Evolutionary conservation across 1,284 basidiomycete genomes (phyloP).

Genomic region (Cystobasidium slooffiae): DNA sequence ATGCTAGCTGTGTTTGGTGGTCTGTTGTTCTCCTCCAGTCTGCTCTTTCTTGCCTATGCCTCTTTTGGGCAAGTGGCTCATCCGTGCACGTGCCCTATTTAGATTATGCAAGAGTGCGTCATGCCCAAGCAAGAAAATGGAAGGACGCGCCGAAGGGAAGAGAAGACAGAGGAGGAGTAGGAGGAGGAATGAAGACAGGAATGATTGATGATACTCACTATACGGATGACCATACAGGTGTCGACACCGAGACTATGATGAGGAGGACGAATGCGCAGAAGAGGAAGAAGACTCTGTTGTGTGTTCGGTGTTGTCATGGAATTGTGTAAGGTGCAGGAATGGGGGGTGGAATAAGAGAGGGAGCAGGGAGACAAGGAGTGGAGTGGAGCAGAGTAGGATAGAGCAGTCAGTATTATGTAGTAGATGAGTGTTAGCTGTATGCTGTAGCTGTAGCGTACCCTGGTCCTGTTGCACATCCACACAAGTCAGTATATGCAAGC

Average conservation of each 20-base stretch:
- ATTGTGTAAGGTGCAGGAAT: not conserved
- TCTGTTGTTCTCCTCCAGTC: not conserved
- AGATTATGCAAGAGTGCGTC: no score
- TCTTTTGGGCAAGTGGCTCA: no score
- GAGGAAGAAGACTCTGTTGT: slow-evolving; percentile 42
- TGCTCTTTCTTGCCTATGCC: no score
- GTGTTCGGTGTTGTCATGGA: not conserved
- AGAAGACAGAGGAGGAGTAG: no score
- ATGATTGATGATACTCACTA: not conserved
- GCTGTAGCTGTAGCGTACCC: slow-evolving; percentile 1
- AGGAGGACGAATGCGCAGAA: slow-evolving; percentile 35
- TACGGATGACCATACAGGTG: not conserved
- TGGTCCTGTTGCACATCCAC: not conserved
- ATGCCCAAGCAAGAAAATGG: no score
- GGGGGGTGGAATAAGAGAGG: not conserved
- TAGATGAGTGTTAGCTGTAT: not conserved
- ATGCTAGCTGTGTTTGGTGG: not conserved
- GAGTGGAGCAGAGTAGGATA: not conserved
- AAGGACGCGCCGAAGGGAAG: no score
- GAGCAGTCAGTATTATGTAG: not conserved
- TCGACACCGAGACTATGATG: not conserved
- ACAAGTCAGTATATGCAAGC: not conserved
- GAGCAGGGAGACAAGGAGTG: not conserved
- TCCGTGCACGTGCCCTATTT: no score
- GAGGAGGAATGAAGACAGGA: not conserved